Base-by-base conservation (phyloP, 2,329 filamentous ascomycete species). In the Fusarium circinatum region DNA sequence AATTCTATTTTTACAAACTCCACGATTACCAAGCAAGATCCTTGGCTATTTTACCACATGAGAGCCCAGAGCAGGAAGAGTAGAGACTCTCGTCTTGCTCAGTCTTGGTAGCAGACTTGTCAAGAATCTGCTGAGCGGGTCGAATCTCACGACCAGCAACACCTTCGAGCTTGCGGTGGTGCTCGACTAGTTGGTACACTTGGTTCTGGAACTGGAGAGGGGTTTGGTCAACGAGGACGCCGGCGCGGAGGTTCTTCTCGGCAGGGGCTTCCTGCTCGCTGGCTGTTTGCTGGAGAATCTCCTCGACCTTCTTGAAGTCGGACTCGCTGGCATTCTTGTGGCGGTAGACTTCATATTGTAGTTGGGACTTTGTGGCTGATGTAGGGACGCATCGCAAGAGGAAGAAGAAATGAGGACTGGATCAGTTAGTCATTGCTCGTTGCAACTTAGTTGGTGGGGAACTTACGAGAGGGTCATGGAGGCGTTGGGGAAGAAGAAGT, bases 401-500 rank as follows among this genome's bases (percentile, higher is more conserved):
- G 39, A 61, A 60, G 51, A 75, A 75, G 51, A 75, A 75, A 15
- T 73, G 51, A 7, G 69, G 18, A 80, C 81, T 18, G 85, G 79
- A 26, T 83, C 82, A 1, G 81, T 84, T 30, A 71, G 67, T 36
- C 1, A 1, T 15, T 10, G n/a, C 5, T 41, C 18, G 17, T 41
- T n/a, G 2, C 1, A 14, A 86, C 13, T 88, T 82, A 74, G 88
- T 87, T 5, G 86, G 80, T 78, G 86, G 89, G 24, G 89, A 88
- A 76, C 74, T 76, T 55, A 76, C 74, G 74, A 75, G 32, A 75
- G 32, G 17, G 72, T 68, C 58, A 73, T 73, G 22, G 65, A 60
- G 22, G 74, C 63, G 10, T 76, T 76, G 6, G 74, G 74, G n/a
- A 76, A 76, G 38, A 75, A 75, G 10, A 75, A 76, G 47, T 75